Conservation (phyloP, 2,329 filamentous ascomycete species). For the Colletotrichum somersetense region DNA sequence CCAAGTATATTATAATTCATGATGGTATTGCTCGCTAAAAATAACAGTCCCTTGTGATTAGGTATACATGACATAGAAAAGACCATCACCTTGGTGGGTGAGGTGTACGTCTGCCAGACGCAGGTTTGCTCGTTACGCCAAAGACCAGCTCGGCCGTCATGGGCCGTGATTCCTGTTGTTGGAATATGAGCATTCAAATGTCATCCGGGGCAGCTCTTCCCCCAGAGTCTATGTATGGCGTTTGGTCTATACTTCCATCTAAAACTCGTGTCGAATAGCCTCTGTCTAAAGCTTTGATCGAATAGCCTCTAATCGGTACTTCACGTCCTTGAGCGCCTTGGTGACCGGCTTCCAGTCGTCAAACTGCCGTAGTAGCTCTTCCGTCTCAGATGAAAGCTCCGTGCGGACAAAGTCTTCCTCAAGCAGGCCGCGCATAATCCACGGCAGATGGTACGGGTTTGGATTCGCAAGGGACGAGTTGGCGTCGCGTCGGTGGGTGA, state of each 20-base stretch:
- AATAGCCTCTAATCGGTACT: slow-evolving; percentile 92
- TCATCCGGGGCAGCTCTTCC: neutral
- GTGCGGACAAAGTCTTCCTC: slow-evolving; percentile 93
- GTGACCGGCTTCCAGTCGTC: slow-evolving; percentile 92
- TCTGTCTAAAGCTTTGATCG: slow-evolving; percentile 85
- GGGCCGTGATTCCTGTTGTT: too few species aligned
- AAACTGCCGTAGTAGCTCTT: slow-evolving; percentile 85
- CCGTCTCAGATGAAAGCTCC: slow-evolving; percentile 81
- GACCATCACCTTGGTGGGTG: too few species aligned
- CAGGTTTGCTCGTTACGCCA: neutral
- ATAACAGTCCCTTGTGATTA: neutral
- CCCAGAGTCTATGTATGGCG: neutral
- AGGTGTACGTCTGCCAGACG: neutral
- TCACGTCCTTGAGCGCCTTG: slow-evolving; percentile 95
- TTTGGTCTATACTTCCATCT: slow-evolving; percentile 29
- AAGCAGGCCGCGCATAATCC: slow-evolving; percentile 93
- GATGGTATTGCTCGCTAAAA: neutral
- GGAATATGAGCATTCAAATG: too few species aligned
- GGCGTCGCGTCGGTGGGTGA: slow-evolving; percentile 41
- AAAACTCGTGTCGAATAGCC: slow-evolving; percentile 87
- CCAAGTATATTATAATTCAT: neutral
- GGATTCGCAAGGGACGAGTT: slow-evolving; percentile 59
- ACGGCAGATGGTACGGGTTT: slow-evolving; percentile 93
- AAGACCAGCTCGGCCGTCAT: neutral
- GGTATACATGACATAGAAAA: neutral